Evolutionary conservation across 306 rosid species (phyloP), one percentile per base, ranked within the genome.

Genomic region (Vachellia pachyceras): DNA sequence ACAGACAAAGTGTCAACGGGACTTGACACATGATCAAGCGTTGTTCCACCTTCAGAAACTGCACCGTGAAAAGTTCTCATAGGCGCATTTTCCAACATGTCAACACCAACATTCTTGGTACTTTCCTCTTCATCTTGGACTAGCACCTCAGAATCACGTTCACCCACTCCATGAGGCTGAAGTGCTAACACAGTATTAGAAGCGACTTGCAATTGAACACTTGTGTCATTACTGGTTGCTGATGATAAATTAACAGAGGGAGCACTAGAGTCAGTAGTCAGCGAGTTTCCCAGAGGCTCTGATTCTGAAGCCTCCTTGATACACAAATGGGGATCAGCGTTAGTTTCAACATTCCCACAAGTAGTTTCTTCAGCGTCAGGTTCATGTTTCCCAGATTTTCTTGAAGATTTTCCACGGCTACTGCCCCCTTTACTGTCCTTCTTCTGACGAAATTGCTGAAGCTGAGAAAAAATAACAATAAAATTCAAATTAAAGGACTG

Each of bases 401-500:
- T 93, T 23, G 92, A 83, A 41, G 99, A 88, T 77, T 88, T 93
- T 69, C 92, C 97, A 7, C 80, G 97, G 84, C 90, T 90, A 76
- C 93, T 90, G 84, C 94, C 87, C 79, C 98, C 90, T 83, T 91
- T 89, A 61, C 10, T 65, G 61, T 91, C 99, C 90, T 92, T 95
- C 86, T 93, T 93, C 90, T 93, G 97, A 23, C 97, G 98, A 86
- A 35, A 96, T 82, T 93, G 98, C 82, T 92, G 94, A 78, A 96
- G 96, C 97, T 96, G 93, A 73, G 55, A 61, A 84, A 84, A 33
- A 67, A 79, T 23, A 47, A 72, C 64, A 49, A 77, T 13, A 49
- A 72, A 82, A 76, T 77, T 22, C 65, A 23, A 22, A 22, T 58
- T 23, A 57, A 86, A 77, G 22, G 79, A 84, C 78, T 60, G 44